Base-by-base conservation (phyloP, 2,329 filamentous ascomycete species). In the Ambrosiella xylebori region DNA sequence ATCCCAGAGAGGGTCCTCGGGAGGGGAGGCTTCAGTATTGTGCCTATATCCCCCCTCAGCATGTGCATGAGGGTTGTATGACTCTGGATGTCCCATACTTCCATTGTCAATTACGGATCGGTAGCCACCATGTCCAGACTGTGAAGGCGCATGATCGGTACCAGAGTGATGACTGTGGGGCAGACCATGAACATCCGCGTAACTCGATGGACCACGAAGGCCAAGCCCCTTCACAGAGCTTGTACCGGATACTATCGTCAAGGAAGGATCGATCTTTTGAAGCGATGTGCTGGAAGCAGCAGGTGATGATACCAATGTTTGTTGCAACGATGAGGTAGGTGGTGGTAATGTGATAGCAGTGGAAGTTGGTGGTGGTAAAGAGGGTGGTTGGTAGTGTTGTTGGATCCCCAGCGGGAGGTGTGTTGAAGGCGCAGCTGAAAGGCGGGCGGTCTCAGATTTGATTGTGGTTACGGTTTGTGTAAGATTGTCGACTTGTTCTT, bases 401-500 rank as follows among this genome's bases (percentile, higher is more conserved):
- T 57, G 59, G 4, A 51, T 38, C 6, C 53, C 36, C 15, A 36
- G 13, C 13, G 51, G 39, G 13, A 38, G 37, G 19, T 36, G 13
- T 15, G 27, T 37, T 7, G 57, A 27, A n/a, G 50, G 19, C 8
- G 47, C 39, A 3, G 27, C 35, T 13, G 72, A 69, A 13, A 73
- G 68, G 17, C 73, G 76, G 44, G 72, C 63, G 1, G 74, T 70
- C 51, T 79, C 78, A 56, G 73, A 71, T 58, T 84, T 84, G 47
- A 95, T 74, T 52, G 78, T 74, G 65, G 77, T 85, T 65, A 96
- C 74, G 64, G 78, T 86, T 60, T 80, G 79, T 66, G 84, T 87
- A 38, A 97, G 77, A 62, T 78, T 78, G 61, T 87, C 83, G 65
- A 96, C 85, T 70, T 95, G 88, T 57, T 91, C 84, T 68, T 96